Evolutionary conservation across 2,329 filamentous ascomycete genomes (phyloP).

Genomic region (Paraphaeosphaeria sporulosa): DNA sequence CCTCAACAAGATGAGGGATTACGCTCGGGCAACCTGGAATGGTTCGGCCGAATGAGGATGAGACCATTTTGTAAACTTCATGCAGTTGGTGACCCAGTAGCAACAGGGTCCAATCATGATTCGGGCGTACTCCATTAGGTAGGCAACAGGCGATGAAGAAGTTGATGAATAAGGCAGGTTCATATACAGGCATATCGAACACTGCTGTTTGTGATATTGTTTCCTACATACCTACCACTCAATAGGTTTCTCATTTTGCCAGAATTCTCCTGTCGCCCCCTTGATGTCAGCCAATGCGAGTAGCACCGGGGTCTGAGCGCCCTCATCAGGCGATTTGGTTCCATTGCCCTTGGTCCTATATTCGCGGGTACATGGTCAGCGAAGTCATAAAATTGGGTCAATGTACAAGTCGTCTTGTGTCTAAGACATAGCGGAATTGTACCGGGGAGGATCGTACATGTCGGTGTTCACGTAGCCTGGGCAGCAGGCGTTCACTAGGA

Average conservation of each 20-base stretch:
- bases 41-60: not conserved
- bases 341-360: slow-evolving; percentile 52
- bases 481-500: slow-evolving; percentile 52
- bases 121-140: not conserved
- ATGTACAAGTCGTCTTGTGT: too few species aligned
- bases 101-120: not conserved
- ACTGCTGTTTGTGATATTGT: not conserved
- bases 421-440: too few species aligned
- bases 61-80: not conserved
- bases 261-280: slow-evolving; percentile 49
- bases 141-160: not conserved
- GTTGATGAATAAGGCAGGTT: not conserved
- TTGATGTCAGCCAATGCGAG: slow-evolving; percentile 53
- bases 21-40: not conserved
- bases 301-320: slow-evolving; percentile 54
- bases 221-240: slow-evolving; percentile 41
- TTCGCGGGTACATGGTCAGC: too few species aligned
- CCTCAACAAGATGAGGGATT: too few species aligned
- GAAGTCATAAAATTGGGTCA: too few species aligned
- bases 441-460: too few species aligned
- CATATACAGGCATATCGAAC: not conserved
- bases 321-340: slow-evolving; percentile 52
- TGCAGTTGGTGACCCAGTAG: not conserved
- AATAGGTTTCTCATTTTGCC: slow-evolving; percentile 47
- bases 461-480: slow-evolving; percentile 58